A percentile compares a stretch with the other conserved stretches of the same genome.
Evolutionary conservation across 2,329 filamentous ascomycete species (phyloP).

Genomic region (Pseudodiploospora longispora): DNA sequence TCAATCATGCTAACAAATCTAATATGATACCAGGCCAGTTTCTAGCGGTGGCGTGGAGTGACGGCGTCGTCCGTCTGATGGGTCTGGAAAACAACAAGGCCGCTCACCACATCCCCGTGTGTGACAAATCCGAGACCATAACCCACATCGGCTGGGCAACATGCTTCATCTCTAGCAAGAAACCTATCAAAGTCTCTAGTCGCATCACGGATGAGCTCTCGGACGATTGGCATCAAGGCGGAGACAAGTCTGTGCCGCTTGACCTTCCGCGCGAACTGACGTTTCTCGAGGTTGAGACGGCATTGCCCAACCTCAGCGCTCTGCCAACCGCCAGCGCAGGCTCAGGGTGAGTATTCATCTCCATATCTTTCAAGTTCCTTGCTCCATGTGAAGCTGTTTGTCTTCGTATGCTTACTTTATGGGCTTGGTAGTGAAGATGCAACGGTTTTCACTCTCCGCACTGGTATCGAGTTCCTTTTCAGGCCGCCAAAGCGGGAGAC

Average conservation of each 20-base stretch:
- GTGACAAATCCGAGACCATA: slow-evolving; percentile 35
- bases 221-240: slow-evolving; percentile 5
- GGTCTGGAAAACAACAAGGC: slow-evolving; percentile 75
- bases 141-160: slow-evolving; percentile 47
- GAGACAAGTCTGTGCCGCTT: slow-evolving; percentile 15
- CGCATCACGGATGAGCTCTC: slow-evolving; percentile 10
- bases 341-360: slow-evolving; percentile 42
- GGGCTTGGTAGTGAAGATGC: slow-evolving; percentile 38
- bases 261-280: slow-evolving; percentile 67
- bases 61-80: slow-evolving; percentile 68
- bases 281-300: slow-evolving; percentile 66
- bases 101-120: slow-evolving; percentile 60
- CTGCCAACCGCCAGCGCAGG: slow-evolving; percentile 55
- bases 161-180: slow-evolving; percentile 31
- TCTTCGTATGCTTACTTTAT: background rate
- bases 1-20: background rate
- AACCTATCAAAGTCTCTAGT: slow-evolving; percentile 8
- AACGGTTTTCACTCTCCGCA: slow-evolving; percentile 60
- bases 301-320: slow-evolving; percentile 68
- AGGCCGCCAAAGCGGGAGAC: slow-evolving; percentile 53
- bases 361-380: background rate
- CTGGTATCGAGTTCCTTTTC: slow-evolving; percentile 63
- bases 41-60: slow-evolving; percentile 75
- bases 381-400: background rate
- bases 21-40: slow-evolving; percentile 50